Conservation (phyloP, 2,329 filamentous ascomycete genomes). For the Pseudocercospora vitis region DNA sequence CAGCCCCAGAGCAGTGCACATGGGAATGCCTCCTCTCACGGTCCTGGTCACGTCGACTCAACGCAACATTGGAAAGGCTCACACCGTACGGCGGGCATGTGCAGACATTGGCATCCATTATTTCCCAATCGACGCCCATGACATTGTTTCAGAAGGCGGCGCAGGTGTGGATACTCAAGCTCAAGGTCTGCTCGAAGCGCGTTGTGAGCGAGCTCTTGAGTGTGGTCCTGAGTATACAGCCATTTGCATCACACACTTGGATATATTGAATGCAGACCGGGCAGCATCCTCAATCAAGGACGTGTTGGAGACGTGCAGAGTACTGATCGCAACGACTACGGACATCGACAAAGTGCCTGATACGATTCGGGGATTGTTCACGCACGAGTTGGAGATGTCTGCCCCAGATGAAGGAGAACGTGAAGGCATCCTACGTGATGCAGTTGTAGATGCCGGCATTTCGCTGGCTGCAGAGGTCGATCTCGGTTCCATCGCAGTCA, state of each 20-base stretch:
- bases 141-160: conserved; percentile 88
- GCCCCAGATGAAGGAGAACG: conserved; percentile 91
- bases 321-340: conserved; percentile 89
- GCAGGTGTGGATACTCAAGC: conserved; percentile 91
- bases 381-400: conserved; percentile 89
- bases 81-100: conserved; percentile 72
- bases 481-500: conserved; percentile 79
- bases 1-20: conserved; percentile 78
- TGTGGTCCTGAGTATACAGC: conserved; percentile 83
- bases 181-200: conserved; percentile 81
- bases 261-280: conserved; percentile 85
- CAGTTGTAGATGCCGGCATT: conserved; percentile 73
- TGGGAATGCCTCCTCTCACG: conserved; percentile 83
- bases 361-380: conserved; percentile 85
- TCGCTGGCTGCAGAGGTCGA: conserved; percentile 82
- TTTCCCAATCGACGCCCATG: conserved; percentile 86
- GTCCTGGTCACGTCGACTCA: conserved; percentile 89
- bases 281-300: conserved; percentile 85
- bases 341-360: conserved; percentile 94
- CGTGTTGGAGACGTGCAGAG: conserved; percentile 73
- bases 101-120: conserved; percentile 87
- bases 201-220: conserved; percentile 83
- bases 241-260: conserved; percentile 83
- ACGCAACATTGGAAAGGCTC: conserved; percentile 89
- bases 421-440: conserved; percentile 78